Conservation (phyloP, 139 green algal species). For the Micractinium sp. region DNA sequence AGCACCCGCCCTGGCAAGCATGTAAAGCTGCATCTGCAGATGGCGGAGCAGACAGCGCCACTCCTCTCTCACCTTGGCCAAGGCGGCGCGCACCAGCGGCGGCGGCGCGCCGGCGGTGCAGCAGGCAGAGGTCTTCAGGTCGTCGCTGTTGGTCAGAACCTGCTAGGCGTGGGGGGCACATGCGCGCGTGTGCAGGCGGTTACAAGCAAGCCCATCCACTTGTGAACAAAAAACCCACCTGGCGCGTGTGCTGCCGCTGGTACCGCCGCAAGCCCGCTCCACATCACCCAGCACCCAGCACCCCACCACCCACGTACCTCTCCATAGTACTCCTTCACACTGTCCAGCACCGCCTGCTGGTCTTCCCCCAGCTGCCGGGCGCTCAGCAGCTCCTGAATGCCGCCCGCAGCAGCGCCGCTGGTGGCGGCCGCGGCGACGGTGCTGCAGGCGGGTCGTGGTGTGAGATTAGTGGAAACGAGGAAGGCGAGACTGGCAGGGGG, state of each 20-base stretch:
- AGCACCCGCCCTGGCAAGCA: too few species aligned
- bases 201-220: not conserved
- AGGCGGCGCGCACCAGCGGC: constrained; percentile 21
- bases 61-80: constrained; percentile 10
- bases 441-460: not conserved
- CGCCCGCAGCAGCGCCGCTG: too few species aligned
- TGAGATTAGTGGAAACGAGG: not conserved
- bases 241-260: too few species aligned
- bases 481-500: not conserved
- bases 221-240: too few species aligned
- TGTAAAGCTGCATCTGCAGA: too few species aligned
- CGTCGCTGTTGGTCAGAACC: constrained; percentile 67
- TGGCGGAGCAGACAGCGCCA: too few species aligned
- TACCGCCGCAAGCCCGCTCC: too few species aligned
- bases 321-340: constrained; percentile 89
- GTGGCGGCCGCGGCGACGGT: not conserved
- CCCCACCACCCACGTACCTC: constrained; percentile 53
- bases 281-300: too few species aligned
- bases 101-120: constrained; percentile 73
- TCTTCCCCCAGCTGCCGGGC: constrained; percentile 28
- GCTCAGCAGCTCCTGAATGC: constrained; percentile 24
- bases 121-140: constrained; percentile 92
- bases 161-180: constrained; percentile 1
- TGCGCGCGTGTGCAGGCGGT: not conserved
- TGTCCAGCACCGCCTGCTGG: constrained; percentile 39